Percentiles rank a stretch among this genome's conserved stretches.
Evolutionary conservation across 1,284 basidiomycete genomes (phyloP).

Genomic region (Ceratobasidium sp.): DNA sequence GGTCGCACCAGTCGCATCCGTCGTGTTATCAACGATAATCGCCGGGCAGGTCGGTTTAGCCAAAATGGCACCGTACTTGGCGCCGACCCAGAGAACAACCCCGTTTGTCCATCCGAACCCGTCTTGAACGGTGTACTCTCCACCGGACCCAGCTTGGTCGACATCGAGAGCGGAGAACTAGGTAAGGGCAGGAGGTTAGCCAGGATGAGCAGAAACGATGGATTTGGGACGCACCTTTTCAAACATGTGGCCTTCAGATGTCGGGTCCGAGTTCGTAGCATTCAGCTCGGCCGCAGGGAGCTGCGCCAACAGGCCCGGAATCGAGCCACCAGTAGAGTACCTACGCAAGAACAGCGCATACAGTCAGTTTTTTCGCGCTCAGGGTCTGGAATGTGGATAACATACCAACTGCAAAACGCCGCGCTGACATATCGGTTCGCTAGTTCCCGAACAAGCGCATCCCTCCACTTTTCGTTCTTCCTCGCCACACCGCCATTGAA

Average conservation of each 20-base stretch:
- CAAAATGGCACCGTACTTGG: conserved; percentile 73
- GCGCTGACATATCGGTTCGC: conserved; percentile 86
- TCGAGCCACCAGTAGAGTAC: conserved; percentile 84
- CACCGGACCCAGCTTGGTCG: conserved; percentile 85
- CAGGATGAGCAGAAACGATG: not conserved
- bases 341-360: conserved; percentile 50
- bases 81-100: conserved; percentile 78
- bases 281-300: conserved; percentile 79
- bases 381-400: conserved; percentile 40
- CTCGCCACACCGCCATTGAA: conserved; percentile 60
- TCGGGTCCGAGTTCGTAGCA: conserved; percentile 62
- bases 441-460: conserved; percentile 72
- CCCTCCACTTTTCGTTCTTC: conserved; percentile 70
- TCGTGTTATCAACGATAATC: conserved; percentile 48
- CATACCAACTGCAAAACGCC: conserved; percentile 88
- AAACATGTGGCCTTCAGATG: conserved; percentile 73
- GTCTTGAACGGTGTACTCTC: conserved; percentile 85
- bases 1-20: conserved; percentile 44
- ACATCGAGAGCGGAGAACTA: conserved; percentile 65
- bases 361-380: too few relatives aligned
- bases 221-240: conserved; percentile 78
- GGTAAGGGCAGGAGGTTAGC: not conserved
- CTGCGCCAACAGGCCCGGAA: conserved; percentile 72
- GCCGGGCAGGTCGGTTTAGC: conserved; percentile 73
- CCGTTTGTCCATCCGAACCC: conserved; percentile 96